Conservation (phyloP, 2,329 filamentous ascomycete species). For the Ampelomyces quisqualis region DNA sequence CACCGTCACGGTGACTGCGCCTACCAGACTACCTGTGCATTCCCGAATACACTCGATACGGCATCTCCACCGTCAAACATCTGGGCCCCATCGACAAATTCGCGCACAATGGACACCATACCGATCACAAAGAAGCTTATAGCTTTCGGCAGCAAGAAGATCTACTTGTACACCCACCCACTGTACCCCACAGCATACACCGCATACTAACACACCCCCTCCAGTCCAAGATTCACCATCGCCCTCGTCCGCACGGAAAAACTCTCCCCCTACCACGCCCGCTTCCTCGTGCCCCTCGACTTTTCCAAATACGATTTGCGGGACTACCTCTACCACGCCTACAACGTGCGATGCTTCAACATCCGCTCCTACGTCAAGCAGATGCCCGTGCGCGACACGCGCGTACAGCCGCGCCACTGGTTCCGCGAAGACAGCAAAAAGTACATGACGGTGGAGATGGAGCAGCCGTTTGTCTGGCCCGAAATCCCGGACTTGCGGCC, state of each 20-base stretch:
- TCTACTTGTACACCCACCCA: constrained; percentile 49
- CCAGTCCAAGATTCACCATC: constrained; percentile 77
- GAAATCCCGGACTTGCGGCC: constrained; percentile 57
- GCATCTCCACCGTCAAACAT: neutral
- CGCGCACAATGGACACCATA: constrained; percentile 30
- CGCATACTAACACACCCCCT: constrained; percentile 8
- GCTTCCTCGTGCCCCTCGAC: constrained; percentile 84
- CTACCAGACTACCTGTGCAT: neutral
- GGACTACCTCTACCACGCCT: constrained; percentile 88
- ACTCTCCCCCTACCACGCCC: constrained; percentile 76
- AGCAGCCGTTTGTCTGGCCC: constrained; percentile 86
- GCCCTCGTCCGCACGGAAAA: constrained; percentile 72
- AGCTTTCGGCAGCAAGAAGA: constrained; percentile 47
- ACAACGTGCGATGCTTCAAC: constrained; percentile 66
- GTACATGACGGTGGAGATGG: constrained; percentile 93
- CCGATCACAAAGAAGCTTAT: constrained; percentile 38
- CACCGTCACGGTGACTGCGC: too few species aligned
- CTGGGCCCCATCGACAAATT: neutral
- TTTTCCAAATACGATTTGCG: constrained; percentile 97
- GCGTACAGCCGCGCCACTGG: constrained; percentile 55
- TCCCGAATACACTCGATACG: neutral
- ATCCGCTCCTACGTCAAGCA: constrained; percentile 81
- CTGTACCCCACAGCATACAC: neutral
- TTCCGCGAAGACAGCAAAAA: constrained; percentile 74
- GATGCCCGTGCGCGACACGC: constrained; percentile 60